These are phyloP conservation scores for Leccinellum luteum DNA, from an alignment of 768 basidiomycete species.

Conservation along the genomic window DNA sequence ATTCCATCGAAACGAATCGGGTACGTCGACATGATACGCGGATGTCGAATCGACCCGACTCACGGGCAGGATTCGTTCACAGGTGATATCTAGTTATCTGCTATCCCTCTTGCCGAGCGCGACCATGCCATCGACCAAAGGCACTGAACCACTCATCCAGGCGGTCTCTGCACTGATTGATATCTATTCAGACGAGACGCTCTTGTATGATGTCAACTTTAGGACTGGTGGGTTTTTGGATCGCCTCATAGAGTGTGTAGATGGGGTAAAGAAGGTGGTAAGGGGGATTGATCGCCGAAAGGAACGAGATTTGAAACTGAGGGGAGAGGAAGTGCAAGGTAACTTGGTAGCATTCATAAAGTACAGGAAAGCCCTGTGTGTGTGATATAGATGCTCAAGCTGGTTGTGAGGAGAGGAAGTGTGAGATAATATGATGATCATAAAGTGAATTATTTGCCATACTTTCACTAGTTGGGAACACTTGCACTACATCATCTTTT, in stretches of 20 bases:
- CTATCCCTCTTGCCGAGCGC: slow-evolving; percentile 56
- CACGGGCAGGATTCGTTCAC: background rate
- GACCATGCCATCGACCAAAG: slow-evolving; percentile 12
- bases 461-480: too few relatives aligned
- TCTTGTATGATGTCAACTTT: slow-evolving; percentile 82
- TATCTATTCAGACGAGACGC: slow-evolving; percentile 86
- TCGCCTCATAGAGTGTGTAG: slow-evolving; percentile 55
- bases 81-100: slow-evolving; percentile 66
- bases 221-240: slow-evolving; percentile 56
- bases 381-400: background rate
- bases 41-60: background rate
- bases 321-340: slow-evolving; percentile 75
- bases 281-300: slow-evolving; percentile 65
- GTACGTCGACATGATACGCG: slow-evolving; percentile 30
- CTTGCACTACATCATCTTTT: too few relatives aligned
- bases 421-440: too few relatives aligned
- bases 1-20: slow-evolving; percentile 55
- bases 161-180: slow-evolving; percentile 62
- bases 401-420: background rate
- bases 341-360: slow-evolving; percentile 75
- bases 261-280: slow-evolving; percentile 60
- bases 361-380: slow-evolving; percentile 57
- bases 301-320: slow-evolving; percentile 57
- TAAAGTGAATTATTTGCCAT: too few relatives aligned
- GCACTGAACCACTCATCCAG: slow-evolving; percentile 73